Evolutionary conservation across 371 early-diverging fungal species (phyloP).

Genomic region (Syncephalis fuscata): DNA sequence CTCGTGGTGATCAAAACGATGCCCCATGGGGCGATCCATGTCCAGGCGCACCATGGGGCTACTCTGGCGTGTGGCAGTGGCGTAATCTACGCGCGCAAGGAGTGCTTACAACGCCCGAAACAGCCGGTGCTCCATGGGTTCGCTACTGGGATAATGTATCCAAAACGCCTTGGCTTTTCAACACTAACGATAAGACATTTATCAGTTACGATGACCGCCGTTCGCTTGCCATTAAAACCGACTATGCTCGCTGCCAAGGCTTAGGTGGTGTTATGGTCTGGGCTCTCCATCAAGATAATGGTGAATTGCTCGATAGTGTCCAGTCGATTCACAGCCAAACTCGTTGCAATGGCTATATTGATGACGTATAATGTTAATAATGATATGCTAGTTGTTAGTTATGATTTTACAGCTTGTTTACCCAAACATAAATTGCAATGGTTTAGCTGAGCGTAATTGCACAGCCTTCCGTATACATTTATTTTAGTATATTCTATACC

Average conservation of each 20-base stretch:
- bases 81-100: slow-evolving; percentile 44
- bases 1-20: slow-evolving; percentile 30
- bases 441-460: too few species aligned
- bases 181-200: slow-evolving; percentile 23
- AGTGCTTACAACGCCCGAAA: slow-evolving; percentile 24
- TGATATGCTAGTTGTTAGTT: too few species aligned
- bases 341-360: too few species aligned
- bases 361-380: too few species aligned
- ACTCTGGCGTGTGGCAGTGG: slow-evolving; percentile 54
- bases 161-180: slow-evolving; percentile 57
- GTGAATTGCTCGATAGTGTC: slow-evolving; percentile 25
- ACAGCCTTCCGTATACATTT: too few species aligned
- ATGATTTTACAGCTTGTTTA: too few species aligned
- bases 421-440: too few species aligned
- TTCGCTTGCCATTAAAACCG: slow-evolving; percentile 35
- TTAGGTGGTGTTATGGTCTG: slow-evolving; percentile 47
- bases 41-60: slow-evolving; percentile 13
- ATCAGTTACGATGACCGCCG: slow-evolving; percentile 47
- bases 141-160: slow-evolving; percentile 41
- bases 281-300: slow-evolving; percentile 27
- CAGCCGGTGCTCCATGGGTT: slow-evolving; percentile 21
- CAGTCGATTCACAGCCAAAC: slow-evolving; percentile 15
- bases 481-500: too few species aligned
- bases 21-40: slow-evolving; percentile 21
- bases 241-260: slow-evolving; percentile 24